phyloP scores from a whole-genome alignment of 352 stramenopile species.

The Pythium coloratum region DNA sequence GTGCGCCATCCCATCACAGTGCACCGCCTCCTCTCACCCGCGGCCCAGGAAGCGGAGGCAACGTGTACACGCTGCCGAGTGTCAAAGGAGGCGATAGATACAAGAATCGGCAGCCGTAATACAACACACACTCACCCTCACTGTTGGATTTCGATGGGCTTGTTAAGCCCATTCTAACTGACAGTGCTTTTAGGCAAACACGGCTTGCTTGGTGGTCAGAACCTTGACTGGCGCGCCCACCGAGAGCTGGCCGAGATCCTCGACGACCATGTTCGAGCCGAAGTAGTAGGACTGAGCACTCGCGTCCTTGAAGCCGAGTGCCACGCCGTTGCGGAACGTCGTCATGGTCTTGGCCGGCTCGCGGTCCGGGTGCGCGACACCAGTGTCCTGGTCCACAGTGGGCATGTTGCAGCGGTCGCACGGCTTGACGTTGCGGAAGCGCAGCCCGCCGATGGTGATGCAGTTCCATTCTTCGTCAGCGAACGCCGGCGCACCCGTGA shows the following conservation, averaged over 20 bases:
- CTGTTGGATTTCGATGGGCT: too few relatives aligned
- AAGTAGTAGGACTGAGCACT: constrained; percentile 67
- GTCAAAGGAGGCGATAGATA: constrained; percentile 56
- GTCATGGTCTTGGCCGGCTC: constrained; percentile 58
- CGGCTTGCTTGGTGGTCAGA: constrained; percentile 60
- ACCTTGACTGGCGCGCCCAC: constrained; percentile 59
- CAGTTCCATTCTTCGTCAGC: constrained; percentile 77
- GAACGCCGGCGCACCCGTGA: constrained; percentile 62
- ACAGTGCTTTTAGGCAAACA: constrained; percentile 40
- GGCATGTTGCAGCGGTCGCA: constrained; percentile 78
- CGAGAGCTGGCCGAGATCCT: constrained; percentile 34
- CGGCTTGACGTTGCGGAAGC: constrained; percentile 74
- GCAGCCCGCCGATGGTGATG: constrained; percentile 49
- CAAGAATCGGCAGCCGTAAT: constrained; percentile 33
- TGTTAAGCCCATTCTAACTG: too few relatives aligned
- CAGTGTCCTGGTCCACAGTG: constrained; percentile 69
- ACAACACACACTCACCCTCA: neutral
- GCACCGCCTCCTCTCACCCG: constrained; percentile 4
- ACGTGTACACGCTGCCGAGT: constrained; percentile 42
- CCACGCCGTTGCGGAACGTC: constrained; percentile 54
- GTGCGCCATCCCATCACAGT: constrained; percentile 5
- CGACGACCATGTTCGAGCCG: constrained; percentile 71
- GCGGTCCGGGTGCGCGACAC: constrained; percentile 40
- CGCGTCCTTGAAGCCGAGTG: constrained; percentile 58
- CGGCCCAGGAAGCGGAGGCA: constrained; percentile 10